phyloP scores from a whole-genome alignment of 257 asterid genomes.

The Mitragyna speciosa region DNA sequence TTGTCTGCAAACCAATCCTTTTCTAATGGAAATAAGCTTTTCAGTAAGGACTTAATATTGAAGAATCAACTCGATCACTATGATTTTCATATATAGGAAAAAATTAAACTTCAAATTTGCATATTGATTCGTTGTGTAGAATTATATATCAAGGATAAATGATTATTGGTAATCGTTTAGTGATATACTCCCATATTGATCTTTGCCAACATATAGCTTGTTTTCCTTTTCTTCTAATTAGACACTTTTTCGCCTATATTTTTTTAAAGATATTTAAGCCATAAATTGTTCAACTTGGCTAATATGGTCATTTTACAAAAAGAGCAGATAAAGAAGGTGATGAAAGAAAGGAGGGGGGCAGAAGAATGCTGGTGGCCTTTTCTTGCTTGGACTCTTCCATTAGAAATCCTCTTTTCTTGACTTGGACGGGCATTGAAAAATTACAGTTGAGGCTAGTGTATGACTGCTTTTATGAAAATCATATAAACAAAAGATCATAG shows the following conservation, averaged over 20 bases:
- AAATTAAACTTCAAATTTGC: background rate
- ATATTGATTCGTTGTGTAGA: too few species aligned
- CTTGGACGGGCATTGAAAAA: conserved; percentile 32
- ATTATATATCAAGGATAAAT: too few species aligned
- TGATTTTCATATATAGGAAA: too few species aligned
- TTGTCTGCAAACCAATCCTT: background rate
- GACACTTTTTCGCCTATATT: too few species aligned
- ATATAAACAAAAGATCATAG: conserved; percentile 21
- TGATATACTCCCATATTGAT: too few species aligned
- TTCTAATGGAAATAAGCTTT: background rate
- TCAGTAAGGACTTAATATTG: background rate
- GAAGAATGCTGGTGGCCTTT: conserved; percentile 29
- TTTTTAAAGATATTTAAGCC: background rate
- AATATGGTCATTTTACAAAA: conserved; percentile 14
- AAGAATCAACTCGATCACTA: background rate
- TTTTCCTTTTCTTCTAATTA: background rate
- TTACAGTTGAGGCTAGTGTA: conserved; percentile 16
- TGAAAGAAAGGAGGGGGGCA: conserved; percentile 7
- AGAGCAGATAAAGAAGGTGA: too few species aligned
- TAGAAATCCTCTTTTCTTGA: too few species aligned
- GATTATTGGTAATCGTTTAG: background rate
- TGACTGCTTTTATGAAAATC: conserved; percentile 26
- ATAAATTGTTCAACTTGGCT: background rate
- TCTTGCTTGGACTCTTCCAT: conserved; percentile 34
- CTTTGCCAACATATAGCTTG: background rate